Evolutionary conservation across 2,329 filamentous ascomycete species (phyloP).

Genomic region (Fusarium armeniacum): DNA sequence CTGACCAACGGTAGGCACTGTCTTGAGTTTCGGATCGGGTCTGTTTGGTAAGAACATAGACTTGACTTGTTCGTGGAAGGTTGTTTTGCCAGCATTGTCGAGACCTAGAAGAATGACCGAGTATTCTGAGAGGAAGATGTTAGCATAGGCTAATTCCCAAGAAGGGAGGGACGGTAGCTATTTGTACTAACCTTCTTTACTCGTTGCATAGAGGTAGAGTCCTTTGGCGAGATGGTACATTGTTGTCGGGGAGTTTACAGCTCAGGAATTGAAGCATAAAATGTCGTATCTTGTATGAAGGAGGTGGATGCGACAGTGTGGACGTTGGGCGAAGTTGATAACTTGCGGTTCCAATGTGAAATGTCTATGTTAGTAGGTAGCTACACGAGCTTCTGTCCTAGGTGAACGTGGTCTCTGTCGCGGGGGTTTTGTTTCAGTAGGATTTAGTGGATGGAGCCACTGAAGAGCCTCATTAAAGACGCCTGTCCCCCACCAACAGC

Average conservation of each 20-base stretch:
- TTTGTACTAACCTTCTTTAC: slow-evolving; percentile 83
- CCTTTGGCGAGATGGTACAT: slow-evolving; percentile 99
- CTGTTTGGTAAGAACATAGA: slow-evolving; percentile 79
- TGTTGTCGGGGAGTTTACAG: slow-evolving; percentile 15
- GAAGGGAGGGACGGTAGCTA: slow-evolving; percentile 41
- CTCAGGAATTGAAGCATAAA: not conserved
- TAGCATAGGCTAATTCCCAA: slow-evolving; percentile 10
- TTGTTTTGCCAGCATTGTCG: slow-evolving; percentile 98
- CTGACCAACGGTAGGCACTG: slow-evolving; percentile 96
- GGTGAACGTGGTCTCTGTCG: not conserved
- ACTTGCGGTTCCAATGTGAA: not conserved
- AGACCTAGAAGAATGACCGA: slow-evolving; percentile 96
- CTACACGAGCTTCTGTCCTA: not conserved
- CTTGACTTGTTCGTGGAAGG: slow-evolving; percentile 97
- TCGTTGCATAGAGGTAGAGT: slow-evolving; percentile 93
- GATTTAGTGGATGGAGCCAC: slow-evolving; percentile 34
- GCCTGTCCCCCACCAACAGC: slow-evolving; percentile 20
- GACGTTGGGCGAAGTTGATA: slow-evolving; percentile 11
- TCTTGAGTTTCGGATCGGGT: slow-evolving; percentile 79
- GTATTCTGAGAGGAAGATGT: slow-evolving; percentile 75
- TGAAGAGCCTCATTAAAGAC: slow-evolving; percentile 38
- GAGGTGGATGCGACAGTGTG: slow-evolving; percentile 12
- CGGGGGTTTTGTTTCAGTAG: slow-evolving; percentile 12
- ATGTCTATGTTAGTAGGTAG: not conserved
- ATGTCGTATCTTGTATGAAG: not conserved